phyloP scores from a whole-genome alignment of 306 rosid species.

The Cucumis melo region DNA sequence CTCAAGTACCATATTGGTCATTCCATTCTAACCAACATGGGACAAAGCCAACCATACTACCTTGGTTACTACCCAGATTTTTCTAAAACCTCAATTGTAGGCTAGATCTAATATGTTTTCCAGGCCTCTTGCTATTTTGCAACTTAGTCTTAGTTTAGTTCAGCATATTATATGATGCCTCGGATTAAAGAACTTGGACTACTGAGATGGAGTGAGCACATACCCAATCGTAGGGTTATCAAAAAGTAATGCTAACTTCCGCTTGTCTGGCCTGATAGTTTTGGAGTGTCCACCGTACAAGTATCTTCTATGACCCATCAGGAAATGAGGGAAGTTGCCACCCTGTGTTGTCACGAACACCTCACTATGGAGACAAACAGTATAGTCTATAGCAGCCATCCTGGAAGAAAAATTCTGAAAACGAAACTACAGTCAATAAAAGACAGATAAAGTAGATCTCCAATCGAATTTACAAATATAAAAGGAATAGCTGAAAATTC shows the following conservation, averaged over 20 bases:
- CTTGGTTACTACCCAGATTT: background rate
- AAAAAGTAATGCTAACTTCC: slow-evolving; percentile 72
- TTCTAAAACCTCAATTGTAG: background rate
- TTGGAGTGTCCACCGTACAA: slow-evolving; percentile 86
- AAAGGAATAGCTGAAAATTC: background rate
- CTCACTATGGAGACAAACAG: slow-evolving; percentile 96
- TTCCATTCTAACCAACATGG: no score
- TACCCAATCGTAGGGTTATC: slow-evolving; percentile 91
- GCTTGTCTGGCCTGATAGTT: slow-evolving; percentile 94
- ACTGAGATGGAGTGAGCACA: background rate
- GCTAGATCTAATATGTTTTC: background rate
- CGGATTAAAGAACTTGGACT: background rate
- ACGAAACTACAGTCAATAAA: slow-evolving; percentile 32
- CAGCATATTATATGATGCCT: background rate
- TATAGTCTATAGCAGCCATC: slow-evolving; percentile 99
- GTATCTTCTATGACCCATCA: slow-evolving; percentile 93
- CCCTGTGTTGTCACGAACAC: slow-evolving; percentile 99
- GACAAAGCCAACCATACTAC: no score
- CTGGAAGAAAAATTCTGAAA: slow-evolving; percentile 87
- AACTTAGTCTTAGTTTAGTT: background rate
- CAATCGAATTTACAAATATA: background rate
- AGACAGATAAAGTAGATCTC: background rate
- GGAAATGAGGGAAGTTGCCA: slow-evolving; percentile 96
- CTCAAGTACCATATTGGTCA: no score
- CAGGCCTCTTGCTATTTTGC: background rate